Conservation (phyloP, 345 rosid species). For the Acer negundo region DNA sequence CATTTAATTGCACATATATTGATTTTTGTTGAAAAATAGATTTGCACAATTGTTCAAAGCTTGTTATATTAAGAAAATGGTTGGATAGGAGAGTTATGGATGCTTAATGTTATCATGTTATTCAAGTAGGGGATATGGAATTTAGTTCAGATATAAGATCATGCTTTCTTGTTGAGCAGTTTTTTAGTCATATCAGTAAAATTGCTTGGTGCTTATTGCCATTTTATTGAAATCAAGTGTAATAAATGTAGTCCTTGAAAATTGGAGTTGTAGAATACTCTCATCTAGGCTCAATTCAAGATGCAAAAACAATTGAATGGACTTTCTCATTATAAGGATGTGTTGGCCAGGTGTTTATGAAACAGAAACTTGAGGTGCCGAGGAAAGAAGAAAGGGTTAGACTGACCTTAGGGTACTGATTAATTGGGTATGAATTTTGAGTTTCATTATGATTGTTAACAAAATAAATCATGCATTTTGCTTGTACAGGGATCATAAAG, state of each 20-base stretch:
- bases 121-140: neutral
- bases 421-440: neutral
- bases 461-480: conserved; percentile 14
- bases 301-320: neutral
- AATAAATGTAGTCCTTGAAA: neutral
- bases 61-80: neutral
- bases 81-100: neutral
- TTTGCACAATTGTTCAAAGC: neutral
- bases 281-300: neutral
- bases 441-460: neutral
- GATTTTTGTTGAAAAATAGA: neutral
- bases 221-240: neutral
- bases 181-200: neutral
- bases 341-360: neutral
- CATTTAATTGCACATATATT: neutral
- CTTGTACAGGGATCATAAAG: conserved; percentile 77
- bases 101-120: neutral
- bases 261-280: neutral
- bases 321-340: neutral
- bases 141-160: neutral
- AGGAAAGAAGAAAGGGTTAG: neutral
- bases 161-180: neutral
- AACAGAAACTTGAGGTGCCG: neutral
- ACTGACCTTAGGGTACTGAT: neutral
- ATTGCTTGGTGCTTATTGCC: neutral